Evolutionary conservation across 1,284 basidiomycete genomes (phyloP), one percentile per base, ranked within the genome.

Genomic region (Tylopilus sp.): DNA sequence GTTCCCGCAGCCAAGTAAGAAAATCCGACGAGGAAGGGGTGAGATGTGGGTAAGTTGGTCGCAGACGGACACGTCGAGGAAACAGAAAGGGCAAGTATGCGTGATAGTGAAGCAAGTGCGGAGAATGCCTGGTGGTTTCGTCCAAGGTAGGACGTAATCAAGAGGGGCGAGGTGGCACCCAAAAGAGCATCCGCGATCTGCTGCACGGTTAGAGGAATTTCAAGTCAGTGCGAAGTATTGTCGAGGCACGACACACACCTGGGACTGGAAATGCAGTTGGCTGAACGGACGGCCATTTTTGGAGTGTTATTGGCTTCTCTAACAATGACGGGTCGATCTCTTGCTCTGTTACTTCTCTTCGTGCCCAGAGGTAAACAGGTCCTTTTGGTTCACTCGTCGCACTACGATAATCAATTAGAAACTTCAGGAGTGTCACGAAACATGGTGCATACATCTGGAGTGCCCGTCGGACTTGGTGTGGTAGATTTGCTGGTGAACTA

Each of bases 361-460:
- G 83, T n/a, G 84, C 89, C 88, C 89, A 92, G 8, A 92, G 81
- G 74, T 92, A 92, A 1, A 91, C 89, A 0, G 91, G 91, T 0
- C 91, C 91, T 73, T 86, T 86, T 1, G 91, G 91, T 39, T 89
- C 85, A 65, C 88, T 91, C 38, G 77, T 86, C 6, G 91, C 89
- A 68, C 89, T 91, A 52, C 6, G 60, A 41, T 49, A 55, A 58
- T 57, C 54, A 54, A 49, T 65, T 6, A 65, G 39, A 32, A n/a
- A 16, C 38, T 8, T 29, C 22, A n/a, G 62, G 65, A 60, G 26
- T 22, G 19, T 41, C 13, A 19, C 24, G 10, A 26, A 60, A 26
- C 19, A 55, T 32, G 61, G 15, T 6, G 4, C 68, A n/a, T 71
- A 90, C 89, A 90, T 87, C 71, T 92, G 91, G 55, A 92, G 75